These are phyloP conservation scores for Telopea speciosissima DNA, from an alignment of 177 flowering plant species.

Conservation along the genomic window DNA sequence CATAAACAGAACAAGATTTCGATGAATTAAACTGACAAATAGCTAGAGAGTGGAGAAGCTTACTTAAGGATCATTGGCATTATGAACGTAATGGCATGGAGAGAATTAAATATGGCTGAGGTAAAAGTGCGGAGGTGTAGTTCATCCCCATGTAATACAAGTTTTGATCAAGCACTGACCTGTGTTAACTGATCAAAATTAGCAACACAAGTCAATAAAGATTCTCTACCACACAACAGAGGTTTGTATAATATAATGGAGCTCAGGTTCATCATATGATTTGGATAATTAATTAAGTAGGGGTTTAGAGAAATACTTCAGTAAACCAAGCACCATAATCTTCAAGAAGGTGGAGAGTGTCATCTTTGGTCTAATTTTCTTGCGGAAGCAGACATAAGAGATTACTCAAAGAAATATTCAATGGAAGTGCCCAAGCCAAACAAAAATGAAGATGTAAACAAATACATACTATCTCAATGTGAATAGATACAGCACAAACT, in stretches of 20 bases:
- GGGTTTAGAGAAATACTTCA: conserved; percentile 45
- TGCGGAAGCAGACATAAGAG: conserved; percentile 23
- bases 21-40: too few species aligned
- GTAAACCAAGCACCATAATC: conserved; percentile 53
- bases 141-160: conserved; percentile 73
- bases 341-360: conserved; percentile 48
- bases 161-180: conserved; percentile 93
- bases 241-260: too few species aligned
- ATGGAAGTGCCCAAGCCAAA: not conserved
- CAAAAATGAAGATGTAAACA: too few species aligned
- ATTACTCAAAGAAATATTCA: not conserved
- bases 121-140: conserved; percentile 75
- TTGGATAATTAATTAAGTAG: not conserved
- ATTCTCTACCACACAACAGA: too few species aligned
- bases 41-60: too few species aligned
- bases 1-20: too few species aligned
- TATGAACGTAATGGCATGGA: conserved; percentile 78
- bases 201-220: not conserved
- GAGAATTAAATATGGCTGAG: conserved; percentile 52
- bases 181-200: conserved; percentile 29
- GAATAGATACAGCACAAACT: too few species aligned
- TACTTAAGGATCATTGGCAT: conserved; percentile 82
- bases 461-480: too few species aligned
- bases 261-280: too few species aligned
- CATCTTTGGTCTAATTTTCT: conserved; percentile 79